Evolutionary conservation across 306 rosid species (phyloP).

Genomic region (Prunus mume): DNA sequence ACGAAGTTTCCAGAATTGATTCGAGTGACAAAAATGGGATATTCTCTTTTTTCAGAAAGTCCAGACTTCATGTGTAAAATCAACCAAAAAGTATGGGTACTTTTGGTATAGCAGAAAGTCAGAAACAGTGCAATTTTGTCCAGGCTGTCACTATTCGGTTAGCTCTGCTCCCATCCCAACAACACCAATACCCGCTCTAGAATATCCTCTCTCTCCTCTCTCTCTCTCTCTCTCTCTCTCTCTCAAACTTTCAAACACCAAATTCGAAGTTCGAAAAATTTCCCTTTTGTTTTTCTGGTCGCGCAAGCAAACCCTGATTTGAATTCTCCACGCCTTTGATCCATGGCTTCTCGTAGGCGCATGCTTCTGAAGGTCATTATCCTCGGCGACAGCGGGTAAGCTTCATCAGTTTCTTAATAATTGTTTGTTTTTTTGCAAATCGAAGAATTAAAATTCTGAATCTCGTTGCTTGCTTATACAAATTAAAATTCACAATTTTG

Average conservation of each 20-base stretch:
- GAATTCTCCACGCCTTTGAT: slow-evolving; percentile 17
- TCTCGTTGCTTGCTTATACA: neutral
- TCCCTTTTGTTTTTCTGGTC: neutral
- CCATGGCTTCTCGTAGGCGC: slow-evolving; percentile 98
- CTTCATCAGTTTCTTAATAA: neutral
- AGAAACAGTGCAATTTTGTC: neutral
- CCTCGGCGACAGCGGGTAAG: slow-evolving; percentile 98
- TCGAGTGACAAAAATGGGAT: neutral
- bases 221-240: neutral
- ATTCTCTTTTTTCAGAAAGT: neutral
- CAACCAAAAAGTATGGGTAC: neutral
- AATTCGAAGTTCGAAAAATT: neutral
- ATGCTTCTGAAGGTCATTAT: slow-evolving; percentile 96
- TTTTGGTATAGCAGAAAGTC: neutral
- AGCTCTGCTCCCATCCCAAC: neutral
- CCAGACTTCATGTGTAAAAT: neutral
- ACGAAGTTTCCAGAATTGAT: neutral
- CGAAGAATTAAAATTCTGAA: neutral
- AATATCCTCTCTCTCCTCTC: neutral
- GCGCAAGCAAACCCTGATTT: neutral
- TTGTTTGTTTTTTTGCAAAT: slow-evolving; percentile 18
- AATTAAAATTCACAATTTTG: neutral
- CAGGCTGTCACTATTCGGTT: neutral
- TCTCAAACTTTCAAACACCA: neutral
- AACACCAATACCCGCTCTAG: slow-evolving; percentile 1